Base-by-base conservation (phyloP, 2,329 filamentous ascomycete genomes). In the Talaromyces pinophilus region DNA sequence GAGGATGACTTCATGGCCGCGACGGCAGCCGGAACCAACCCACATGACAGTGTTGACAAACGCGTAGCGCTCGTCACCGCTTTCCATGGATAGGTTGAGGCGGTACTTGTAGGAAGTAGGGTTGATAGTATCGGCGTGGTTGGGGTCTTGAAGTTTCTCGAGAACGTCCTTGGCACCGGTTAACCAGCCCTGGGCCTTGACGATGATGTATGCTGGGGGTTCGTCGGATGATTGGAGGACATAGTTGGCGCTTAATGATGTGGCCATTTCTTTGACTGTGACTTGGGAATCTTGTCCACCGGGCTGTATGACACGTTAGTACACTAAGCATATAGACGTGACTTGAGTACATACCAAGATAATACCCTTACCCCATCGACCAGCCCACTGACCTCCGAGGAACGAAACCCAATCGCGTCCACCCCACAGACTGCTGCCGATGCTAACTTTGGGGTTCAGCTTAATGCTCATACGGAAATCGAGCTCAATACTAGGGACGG, bases 401-500 rank as follows among this genome's bases (percentile, higher is more conserved):
- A 83, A 83, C 42, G 80, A 82, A 54, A 84, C 78, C 83, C 83
- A 84, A 68, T 84, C 82, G 48, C 82, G 74, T 63, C 82, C 77
- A n/a, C 83, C 83, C 78, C 80, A 83, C 40, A 83, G 75, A 42
- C 78, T 78, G 22, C 74, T 74, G 3, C 83, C 83, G 17, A 84
- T 78, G 1, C 76, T 73, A 19, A 85, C 80, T 66, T 81, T 81
- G 2, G 83, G 83, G 69, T 85, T 84, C 71, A 84, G 73, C 70
- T 83, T 83, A 64, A 84, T 79, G 70, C 81, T 83, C 77, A 85
- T 83, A 60, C 83, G 81, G 74, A 84, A 85, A 70, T 85, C 83
- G 55, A 84, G 76, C 68, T 84, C 82, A 35, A 84, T 78, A 5
- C 76, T 75, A 0, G 83, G 83, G 6, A 78, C 76, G 8, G 82